Evolutionary conservation across 352 stramenopile genomes (phyloP), one percentile per base, ranked within the genome.

Genomic region (Plasmopara viticola): DNA sequence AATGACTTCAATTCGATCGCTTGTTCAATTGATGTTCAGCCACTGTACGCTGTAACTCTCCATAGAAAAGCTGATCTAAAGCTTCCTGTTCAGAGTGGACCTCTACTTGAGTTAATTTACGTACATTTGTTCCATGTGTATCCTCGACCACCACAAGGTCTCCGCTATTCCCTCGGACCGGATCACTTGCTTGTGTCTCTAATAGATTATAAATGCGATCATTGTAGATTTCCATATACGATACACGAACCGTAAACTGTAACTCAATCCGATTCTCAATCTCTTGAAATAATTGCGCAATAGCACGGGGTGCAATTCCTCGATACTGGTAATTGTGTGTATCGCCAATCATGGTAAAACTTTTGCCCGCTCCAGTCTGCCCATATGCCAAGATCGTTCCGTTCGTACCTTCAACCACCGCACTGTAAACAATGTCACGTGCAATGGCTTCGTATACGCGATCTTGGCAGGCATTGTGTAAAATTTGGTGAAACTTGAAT

Each of bases 21-120:
- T 94, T 96, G 74, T 97, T 97, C 44, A 97, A 78, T 61, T 96
- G 84, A 53, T 95, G 94, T 53, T 95, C 84, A 10, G 91, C 90
- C n/a, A 97, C 86, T 17, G 87, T 98, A 33, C 96, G 87, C 50
- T 91, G 82, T 29, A 97, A 63, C 65, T 97, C 90, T 30, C 89
- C 90, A 41, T 81, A 79, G 61, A 97, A 98, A 9, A 98, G 70
- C 58, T 94, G 78, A 59, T 97, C 90, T 31, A 97, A 62, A 20
- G 90, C 91, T 31, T 96, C 88, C 54, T 95, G 75, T 45, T 97
- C 78, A 30, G 50, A 87, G 6, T 49, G 33, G 1, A 80, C 80
- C 44, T 92, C 82, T 30, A 95, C 67, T 50, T 95, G 79, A 13
- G 85, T 94, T 17, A 97, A 72, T 0, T 89, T 89, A 8, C 88